Evolutionary conservation across 441 rosid species (phyloP).

Genomic region (Manihot esculenta): DNA sequence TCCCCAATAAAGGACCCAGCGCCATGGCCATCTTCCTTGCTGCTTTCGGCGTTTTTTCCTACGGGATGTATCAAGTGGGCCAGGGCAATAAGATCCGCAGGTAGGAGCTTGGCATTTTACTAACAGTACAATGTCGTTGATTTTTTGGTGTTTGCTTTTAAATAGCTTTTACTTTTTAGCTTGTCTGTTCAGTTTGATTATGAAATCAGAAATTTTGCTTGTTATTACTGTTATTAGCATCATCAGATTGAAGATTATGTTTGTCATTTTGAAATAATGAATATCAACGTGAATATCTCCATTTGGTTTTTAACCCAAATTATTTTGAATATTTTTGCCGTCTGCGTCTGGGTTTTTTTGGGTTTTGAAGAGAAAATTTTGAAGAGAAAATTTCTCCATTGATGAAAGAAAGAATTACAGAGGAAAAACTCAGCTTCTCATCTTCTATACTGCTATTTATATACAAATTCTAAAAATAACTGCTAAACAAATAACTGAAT

Average conservation of each 20-base stretch:
- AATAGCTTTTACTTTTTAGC: not conserved
- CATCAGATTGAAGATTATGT: not conserved
- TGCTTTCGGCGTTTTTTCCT: conserved; percentile 78
- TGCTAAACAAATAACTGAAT: too few species aligned
- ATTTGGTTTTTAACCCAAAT: not conserved
- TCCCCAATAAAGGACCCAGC: conserved; percentile 88
- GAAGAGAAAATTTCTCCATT: too few species aligned
- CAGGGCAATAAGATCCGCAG: conserved; percentile 92
- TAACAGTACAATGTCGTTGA: not conserved
- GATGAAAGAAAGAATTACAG: too few species aligned
- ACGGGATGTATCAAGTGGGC: conserved; percentile 96
- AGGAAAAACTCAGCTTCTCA: too few species aligned
- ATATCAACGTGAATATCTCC: not conserved
- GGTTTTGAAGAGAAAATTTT: too few species aligned
- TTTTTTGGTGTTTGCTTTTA: not conserved
- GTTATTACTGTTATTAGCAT: not conserved
- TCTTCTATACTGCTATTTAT: too few species aligned
- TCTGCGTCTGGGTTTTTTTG: not conserved
- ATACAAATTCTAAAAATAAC: too few species aligned
- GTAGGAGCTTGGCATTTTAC: conserved; percentile 22
- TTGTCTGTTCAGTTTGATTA: conserved; percentile 2
- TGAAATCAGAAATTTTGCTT: not conserved
- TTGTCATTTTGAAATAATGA: not conserved
- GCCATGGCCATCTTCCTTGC: conserved; percentile 84
- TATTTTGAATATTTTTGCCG: not conserved